phyloP scores from a whole-genome alignment of 2,329 filamentous ascomycete species.

The Rhexocercosporidium sp. region DNA sequence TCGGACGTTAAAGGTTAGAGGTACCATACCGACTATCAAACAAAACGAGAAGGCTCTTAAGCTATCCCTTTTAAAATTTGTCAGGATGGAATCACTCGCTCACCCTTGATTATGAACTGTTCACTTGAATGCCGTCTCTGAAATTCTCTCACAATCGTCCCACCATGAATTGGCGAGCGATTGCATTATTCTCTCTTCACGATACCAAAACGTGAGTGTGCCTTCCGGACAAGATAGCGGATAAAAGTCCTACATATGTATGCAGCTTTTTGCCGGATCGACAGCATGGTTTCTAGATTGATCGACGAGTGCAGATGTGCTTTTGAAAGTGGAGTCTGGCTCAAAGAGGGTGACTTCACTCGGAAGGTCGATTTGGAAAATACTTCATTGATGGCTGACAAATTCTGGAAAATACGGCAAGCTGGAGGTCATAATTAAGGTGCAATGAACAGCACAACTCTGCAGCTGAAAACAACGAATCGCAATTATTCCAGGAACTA shows the following conservation, averaged over 20 bases:
- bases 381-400: background rate
- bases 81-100: background rate
- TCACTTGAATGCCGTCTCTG: background rate
- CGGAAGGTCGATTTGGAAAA: background rate
- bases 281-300: background rate
- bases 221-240: background rate
- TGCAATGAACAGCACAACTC: background rate
- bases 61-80: no score
- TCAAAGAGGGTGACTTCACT: background rate
- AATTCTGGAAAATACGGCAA: background rate
- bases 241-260: background rate
- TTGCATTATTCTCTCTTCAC: background rate
- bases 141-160: background rate
- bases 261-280: background rate
- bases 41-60: background rate
- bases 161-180: background rate
- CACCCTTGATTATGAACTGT: background rate
- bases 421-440: background rate
- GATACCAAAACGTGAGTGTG: background rate
- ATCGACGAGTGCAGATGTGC: background rate
- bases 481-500: background rate
- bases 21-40: constrained; percentile 22
- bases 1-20: background rate
- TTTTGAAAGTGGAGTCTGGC: background rate
- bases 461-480: background rate